A percentile compares a stretch with the other conserved stretches of the same genome.
phyloP scores from a whole-genome alignment of 768 basidiomycete genomes.

The Podaxis carcinomalis region DNA sequence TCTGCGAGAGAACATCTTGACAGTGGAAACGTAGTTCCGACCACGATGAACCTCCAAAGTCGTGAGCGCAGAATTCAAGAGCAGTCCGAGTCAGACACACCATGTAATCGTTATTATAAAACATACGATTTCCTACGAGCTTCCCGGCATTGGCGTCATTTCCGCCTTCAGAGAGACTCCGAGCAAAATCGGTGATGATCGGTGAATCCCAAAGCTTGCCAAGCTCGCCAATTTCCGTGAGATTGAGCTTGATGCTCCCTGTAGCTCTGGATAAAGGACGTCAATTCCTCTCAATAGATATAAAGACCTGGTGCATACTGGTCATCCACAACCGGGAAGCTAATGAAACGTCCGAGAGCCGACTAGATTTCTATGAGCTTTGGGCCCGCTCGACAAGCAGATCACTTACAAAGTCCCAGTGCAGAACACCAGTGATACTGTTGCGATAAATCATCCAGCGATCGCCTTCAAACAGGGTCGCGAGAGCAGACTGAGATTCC shows the following conservation, averaged over 20 bases:
- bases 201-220: slow-evolving; percentile 49
- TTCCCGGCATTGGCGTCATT: slow-evolving; percentile 50
- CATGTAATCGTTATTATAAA: slow-evolving; percentile 69
- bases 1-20: slow-evolving; percentile 61
- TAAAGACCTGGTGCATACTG: slow-evolving; percentile 26
- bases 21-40: slow-evolving; percentile 49
- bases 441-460: slow-evolving; percentile 72
- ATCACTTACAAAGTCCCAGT: slow-evolving; percentile 68
- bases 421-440: slow-evolving; percentile 46
- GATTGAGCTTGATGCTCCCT: slow-evolving; percentile 50
- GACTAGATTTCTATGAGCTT: slow-evolving; percentile 36
- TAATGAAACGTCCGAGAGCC: slow-evolving; percentile 59
- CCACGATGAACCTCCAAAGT: slow-evolving; percentile 56
- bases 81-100: slow-evolving; percentile 24
- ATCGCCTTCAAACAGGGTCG: slow-evolving; percentile 52
- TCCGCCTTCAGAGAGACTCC: slow-evolving; percentile 29
- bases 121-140: slow-evolving; percentile 56
- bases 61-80: not conserved
- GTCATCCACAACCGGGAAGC: slow-evolving; percentile 50
- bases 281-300: not conserved
- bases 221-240: slow-evolving; percentile 45
- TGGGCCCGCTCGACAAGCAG: not conserved
- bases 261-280: slow-evolving; percentile 40
- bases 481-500: slow-evolving; percentile 43
- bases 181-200: slow-evolving; percentile 33